Percentiles rank a stretch among this genome's conserved stretches.
These are phyloP conservation scores for Phaeotremella fagi DNA, from an alignment of 768 basidiomycete species.

Conservation along the genomic window DNA sequence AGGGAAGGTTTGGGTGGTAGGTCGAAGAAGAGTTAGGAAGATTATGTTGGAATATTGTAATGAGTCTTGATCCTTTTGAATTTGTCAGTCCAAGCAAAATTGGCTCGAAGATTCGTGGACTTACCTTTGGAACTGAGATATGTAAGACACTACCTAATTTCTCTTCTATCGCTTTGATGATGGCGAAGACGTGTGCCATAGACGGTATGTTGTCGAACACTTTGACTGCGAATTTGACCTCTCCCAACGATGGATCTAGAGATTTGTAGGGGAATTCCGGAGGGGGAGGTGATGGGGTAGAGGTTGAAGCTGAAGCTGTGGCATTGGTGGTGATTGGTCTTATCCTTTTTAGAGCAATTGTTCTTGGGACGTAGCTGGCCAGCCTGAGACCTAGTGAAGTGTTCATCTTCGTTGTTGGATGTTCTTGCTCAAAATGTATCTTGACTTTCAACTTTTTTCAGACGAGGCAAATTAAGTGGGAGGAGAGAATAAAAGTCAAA, in stretches of 20 bases:
- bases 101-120: slow-evolving; percentile 1
- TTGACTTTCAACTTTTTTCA: too few species aligned
- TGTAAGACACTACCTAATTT: slow-evolving; percentile 19
- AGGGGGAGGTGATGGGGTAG: background rate
- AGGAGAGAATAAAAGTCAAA: too few species aligned
- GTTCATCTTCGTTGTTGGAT: too few species aligned
- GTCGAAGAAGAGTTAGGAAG: slow-evolving; percentile 19
- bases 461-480: too few species aligned
- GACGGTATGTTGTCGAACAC: slow-evolving; percentile 12
- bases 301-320: background rate
- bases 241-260: slow-evolving; percentile 15
- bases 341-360: too few species aligned
- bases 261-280: slow-evolving; percentile 20
- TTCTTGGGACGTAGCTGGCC: too few species aligned
- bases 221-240: slow-evolving; percentile 12
- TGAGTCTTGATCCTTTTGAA: slow-evolving; percentile 11
- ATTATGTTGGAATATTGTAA: slow-evolving; percentile 2
- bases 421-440: too few species aligned
- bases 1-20: slow-evolving; percentile 6
- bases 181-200: slow-evolving; percentile 23
- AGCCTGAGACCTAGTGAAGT: too few species aligned
- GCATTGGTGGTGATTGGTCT: background rate
- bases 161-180: slow-evolving; percentile 29
- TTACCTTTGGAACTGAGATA: slow-evolving; percentile 15
- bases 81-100: background rate